These are phyloP conservation scores for Ophiostoma pallidulum DNA, from an alignment of 2,329 filamentous ascomycete genomes.

Conservation along the genomic window DNA sequence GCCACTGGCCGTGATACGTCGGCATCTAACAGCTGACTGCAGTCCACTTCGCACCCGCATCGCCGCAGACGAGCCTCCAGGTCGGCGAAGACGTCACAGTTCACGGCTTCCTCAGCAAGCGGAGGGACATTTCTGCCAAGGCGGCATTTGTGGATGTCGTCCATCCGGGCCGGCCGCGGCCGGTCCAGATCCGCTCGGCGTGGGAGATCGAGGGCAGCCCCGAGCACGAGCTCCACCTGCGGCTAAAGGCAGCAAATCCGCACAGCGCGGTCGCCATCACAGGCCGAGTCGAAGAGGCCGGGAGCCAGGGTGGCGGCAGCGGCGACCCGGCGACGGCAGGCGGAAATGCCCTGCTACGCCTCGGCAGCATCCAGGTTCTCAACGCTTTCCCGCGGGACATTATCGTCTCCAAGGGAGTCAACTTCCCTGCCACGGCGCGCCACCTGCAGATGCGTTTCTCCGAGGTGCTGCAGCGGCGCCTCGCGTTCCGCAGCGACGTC, in stretches of 20 bases:
- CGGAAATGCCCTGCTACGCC: slow-evolving; percentile 21
- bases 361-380: slow-evolving; percentile 55
- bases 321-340: background rate
- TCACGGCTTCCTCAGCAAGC: slow-evolving; percentile 63
- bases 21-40: background rate
- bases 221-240: slow-evolving; percentile 27
- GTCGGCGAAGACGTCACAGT: slow-evolving; percentile 39
- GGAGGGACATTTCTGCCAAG: slow-evolving; percentile 56
- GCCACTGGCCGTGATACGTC: too few relatives aligned
- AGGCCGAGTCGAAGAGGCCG: slow-evolving; percentile 25
- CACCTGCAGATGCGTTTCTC: slow-evolving; percentile 81
- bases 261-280: slow-evolving; percentile 44
- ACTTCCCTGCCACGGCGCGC: slow-evolving; percentile 64
- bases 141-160: slow-evolving; percentile 59
- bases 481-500: slow-evolving; percentile 56
- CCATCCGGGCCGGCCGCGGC: slow-evolving; percentile 22
- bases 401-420: slow-evolving; percentile 63
- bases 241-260: slow-evolving; percentile 37
- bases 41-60: slow-evolving; percentile 26
- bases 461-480: slow-evolving; percentile 52
- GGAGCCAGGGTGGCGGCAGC: background rate
- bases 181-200: slow-evolving; percentile 33
- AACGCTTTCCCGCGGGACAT: slow-evolving; percentile 68
- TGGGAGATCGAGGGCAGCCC: slow-evolving; percentile 29
- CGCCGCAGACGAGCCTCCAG: slow-evolving; percentile 19